These are phyloP conservation scores for Groenewaldozyma salmanticensis DNA, from an alignment of 805 yeast species.

Conservation along the genomic window DNA sequence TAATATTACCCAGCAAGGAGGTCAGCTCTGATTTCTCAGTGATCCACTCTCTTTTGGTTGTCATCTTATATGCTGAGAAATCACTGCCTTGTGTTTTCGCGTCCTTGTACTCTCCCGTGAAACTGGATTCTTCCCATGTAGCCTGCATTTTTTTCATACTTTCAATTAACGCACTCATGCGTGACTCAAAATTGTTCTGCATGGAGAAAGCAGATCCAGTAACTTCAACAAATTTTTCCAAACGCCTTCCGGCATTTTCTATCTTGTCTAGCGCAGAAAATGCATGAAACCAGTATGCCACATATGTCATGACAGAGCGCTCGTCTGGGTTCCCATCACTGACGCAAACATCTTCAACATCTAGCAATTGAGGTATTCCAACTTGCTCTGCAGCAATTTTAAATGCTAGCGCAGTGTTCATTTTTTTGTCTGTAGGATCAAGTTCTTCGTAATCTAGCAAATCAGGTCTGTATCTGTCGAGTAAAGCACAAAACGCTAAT, in stretches of 20 bases:
- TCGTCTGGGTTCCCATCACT: conserved; percentile 42
- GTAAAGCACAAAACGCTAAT: conserved; percentile 38
- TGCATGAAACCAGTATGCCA: conserved; percentile 49
- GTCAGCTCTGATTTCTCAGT: conserved; percentile 29
- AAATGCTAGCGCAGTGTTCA: conserved; percentile 32
- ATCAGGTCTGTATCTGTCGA: conserved; percentile 35
- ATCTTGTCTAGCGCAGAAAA: conserved; percentile 30
- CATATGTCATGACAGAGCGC: conserved; percentile 46
- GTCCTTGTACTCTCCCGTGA: conserved; percentile 20
- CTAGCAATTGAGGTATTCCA: conserved; percentile 44
- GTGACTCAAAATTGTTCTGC: conserved; percentile 27
- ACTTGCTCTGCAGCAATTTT: conserved; percentile 34
- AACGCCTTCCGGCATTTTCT: conserved; percentile 30
- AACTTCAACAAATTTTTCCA: conserved; percentile 30
- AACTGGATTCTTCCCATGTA: conserved; percentile 22
- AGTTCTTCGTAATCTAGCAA: conserved; percentile 28
- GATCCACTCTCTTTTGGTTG: conserved; percentile 30
- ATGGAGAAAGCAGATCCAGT: conserved; percentile 24
- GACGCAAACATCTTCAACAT: conserved; percentile 40
- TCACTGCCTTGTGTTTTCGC: conserved; percentile 21
- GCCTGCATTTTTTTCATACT: conserved; percentile 16
- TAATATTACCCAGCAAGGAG: conserved; percentile 28
- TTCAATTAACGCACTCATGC: conserved; percentile 23
- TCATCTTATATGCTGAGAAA: conserved; percentile 22
- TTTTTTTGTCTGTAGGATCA: conserved; percentile 22